A percentile compares a stretch with the other conserved stretches of the same genome.
phyloP scores from a whole-genome alignment of 331 rosid genomes.

The Telfairia occidentalis region DNA sequence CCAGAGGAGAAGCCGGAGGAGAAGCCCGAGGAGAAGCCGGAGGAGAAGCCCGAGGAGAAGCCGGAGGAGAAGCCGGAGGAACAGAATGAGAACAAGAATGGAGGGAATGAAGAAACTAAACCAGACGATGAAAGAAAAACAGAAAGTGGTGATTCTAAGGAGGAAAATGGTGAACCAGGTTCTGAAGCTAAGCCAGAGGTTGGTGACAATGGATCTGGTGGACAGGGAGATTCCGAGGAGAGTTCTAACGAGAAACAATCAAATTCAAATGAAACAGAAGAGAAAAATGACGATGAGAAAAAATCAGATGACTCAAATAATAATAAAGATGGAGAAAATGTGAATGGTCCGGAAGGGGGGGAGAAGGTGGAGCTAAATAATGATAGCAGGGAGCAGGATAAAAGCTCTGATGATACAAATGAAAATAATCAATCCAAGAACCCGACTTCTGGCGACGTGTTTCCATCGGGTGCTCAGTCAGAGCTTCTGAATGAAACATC shows the following conservation, averaged over 20 bases:
- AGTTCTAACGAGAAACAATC: constrained; percentile 30
- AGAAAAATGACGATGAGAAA: constrained; percentile 32
- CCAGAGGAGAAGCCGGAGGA: constrained; percentile 18
- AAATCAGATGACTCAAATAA: constrained; percentile 23
- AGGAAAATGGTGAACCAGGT: constrained; percentile 18
- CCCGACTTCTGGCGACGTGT: constrained; percentile 41
- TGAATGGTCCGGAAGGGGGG: constrained; percentile 17
- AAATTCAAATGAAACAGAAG: constrained; percentile 27
- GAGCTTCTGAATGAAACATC: constrained; percentile 72
- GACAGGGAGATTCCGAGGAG: constrained; percentile 24
- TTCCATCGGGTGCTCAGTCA: constrained; percentile 74
- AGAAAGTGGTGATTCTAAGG: constrained; percentile 27
- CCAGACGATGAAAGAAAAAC: constrained; percentile 22
- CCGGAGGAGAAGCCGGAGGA: constrained; percentile 13
- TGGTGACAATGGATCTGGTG: constrained; percentile 21
- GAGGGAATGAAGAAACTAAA: constrained; percentile 30
- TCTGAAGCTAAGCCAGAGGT: constrained; percentile 27
- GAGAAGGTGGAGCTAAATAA: constrained; percentile 49
- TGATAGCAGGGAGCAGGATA: constrained; percentile 38
- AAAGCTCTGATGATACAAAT: constrained; percentile 35
- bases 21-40: constrained; percentile 16
- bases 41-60: constrained; percentile 23
- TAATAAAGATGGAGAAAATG: constrained; percentile 11
- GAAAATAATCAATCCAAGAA: constrained; percentile 33
- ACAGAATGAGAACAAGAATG: constrained; percentile 16